Evolutionary conservation across 2,329 filamentous ascomycete species (phyloP), one percentile per base, ranked within the genome.

Genomic region (Massarina eburnea): DNA sequence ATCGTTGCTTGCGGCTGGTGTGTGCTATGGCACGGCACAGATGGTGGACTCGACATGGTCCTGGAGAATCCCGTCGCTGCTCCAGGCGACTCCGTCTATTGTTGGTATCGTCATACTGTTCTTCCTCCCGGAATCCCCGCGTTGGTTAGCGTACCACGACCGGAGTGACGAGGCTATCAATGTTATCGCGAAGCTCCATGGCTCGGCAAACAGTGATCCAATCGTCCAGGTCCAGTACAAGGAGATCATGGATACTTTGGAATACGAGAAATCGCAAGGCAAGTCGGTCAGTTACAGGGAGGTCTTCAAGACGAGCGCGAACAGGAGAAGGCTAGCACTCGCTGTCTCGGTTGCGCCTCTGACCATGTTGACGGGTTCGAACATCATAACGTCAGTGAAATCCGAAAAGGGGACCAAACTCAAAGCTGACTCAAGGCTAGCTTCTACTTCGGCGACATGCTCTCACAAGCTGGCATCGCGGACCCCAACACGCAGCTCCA

Each of bases 121-220:
- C 37, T 49, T 44, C 43, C 71, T 80, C 3, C 81, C 81, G 0
- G 82, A 85, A 51, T 80, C 75, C 1, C 82, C 81, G 2, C 73
- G 82, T 43, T 83, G 80, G 80, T 67, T 82, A 14, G 75, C 80
- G 39, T 72, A 73, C 43, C 72, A 78, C 21, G 76, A 78, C 30
- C 74, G 76, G 10, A 66, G 73, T 4, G 77, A 81, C 19, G 74
- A 82, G 53, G 80, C 78, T 1, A 67, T 76, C 18, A 61, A 71
- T 3, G 73, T 81, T 9, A 68, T 86, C 19, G 73, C 77, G 8
- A 76, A 75, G 45, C 78, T 81, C 54, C 80, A 80, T 49, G 38
- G 18, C 8, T 12, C 19, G 7, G 72, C 79, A 44, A 73, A 72
- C 1, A 52, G 61, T 30, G n/a, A 27, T 20, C 24, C 37, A 17